Conservation (phyloP, 352 stramenopile genomes). For the Elongisporangium prolatum region DNA sequence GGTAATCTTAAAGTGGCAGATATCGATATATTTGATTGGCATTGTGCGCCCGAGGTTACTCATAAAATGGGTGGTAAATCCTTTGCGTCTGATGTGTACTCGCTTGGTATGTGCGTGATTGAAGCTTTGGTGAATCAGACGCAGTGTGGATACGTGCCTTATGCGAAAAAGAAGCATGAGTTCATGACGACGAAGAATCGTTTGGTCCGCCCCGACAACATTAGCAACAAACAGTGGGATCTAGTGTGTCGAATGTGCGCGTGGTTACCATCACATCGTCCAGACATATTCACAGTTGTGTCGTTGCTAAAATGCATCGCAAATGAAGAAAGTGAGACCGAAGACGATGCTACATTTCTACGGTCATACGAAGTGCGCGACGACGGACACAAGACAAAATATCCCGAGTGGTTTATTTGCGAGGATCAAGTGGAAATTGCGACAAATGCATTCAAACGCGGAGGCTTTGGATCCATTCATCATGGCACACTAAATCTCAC, state of each 20-base stretch:
- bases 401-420: neutral
- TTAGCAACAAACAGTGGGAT: neutral
- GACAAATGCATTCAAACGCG: conserved; percentile 10
- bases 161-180: neutral
- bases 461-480: conserved; percentile 10
- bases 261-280: neutral
- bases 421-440: neutral
- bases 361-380: neutral
- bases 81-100: conserved; percentile 19
- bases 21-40: conserved; percentile 9
- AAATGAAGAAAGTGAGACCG: neutral
- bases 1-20: too few species aligned
- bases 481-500: conserved; percentile 5
- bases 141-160: neutral
- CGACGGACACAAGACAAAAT: neutral
- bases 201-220: neutral
- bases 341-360: neutral
- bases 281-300: neutral
- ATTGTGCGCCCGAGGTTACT: conserved; percentile 8
- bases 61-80: conserved; percentile 2
- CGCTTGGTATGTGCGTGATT: conserved; percentile 25
- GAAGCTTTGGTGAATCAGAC: conserved; percentile 7
- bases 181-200: neutral
- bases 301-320: neutral
- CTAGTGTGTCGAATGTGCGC: neutral